A percentile compares a stretch with the other conserved stretches of the same genome.
These are phyloP conservation scores for Boletus vermiculosoides DNA, from an alignment of 768 basidiomycete genomes.

Conservation along the genomic window DNA sequence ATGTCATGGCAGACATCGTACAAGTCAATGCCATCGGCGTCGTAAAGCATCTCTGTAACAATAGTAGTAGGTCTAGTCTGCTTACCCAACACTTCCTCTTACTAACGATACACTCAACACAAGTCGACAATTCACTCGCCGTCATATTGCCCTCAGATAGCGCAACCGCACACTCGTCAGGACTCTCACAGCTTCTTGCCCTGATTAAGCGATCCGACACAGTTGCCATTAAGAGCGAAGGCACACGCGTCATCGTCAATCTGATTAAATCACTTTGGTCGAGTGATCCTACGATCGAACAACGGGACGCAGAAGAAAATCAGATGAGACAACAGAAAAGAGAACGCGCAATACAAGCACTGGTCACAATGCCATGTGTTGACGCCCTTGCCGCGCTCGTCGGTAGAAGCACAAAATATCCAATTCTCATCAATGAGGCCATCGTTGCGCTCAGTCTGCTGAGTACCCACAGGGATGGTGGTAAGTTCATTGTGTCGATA, in stretches of 20 bases:
- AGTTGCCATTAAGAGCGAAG: constrained; percentile 83
- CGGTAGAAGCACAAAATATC: constrained; percentile 74
- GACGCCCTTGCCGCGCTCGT: constrained; percentile 69
- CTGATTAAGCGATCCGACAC: constrained; percentile 79
- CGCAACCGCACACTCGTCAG: constrained; percentile 38
- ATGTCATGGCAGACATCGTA: constrained; percentile 79
- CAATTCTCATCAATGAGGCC: constrained; percentile 85
- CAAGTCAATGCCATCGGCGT: constrained; percentile 87
- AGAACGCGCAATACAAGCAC: constrained; percentile 49
- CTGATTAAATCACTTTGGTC: constrained; percentile 77
- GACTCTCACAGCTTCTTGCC: constrained; percentile 67
- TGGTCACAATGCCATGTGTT: constrained; percentile 55
- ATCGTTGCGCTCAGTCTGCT: constrained; percentile 80
- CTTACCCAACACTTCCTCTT: constrained; percentile 29
- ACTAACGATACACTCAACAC: constrained; percentile 5
- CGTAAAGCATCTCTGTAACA: constrained; percentile 83
- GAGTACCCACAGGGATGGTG: constrained; percentile 60
- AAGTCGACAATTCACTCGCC: constrained; percentile 46
- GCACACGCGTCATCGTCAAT: constrained; percentile 85
- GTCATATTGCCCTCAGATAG: constrained; percentile 49
- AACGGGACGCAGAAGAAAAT: constrained; percentile 31
- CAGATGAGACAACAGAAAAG: constrained; percentile 48
- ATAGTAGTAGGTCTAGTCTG: constrained; percentile 52
- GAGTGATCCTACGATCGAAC: constrained; percentile 38
- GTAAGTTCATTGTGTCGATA: constrained; percentile 39